Evolutionary conservation across 2,329 filamentous ascomycete species (phyloP).

Genomic region (Coccinonectria pachysandricola): DNA sequence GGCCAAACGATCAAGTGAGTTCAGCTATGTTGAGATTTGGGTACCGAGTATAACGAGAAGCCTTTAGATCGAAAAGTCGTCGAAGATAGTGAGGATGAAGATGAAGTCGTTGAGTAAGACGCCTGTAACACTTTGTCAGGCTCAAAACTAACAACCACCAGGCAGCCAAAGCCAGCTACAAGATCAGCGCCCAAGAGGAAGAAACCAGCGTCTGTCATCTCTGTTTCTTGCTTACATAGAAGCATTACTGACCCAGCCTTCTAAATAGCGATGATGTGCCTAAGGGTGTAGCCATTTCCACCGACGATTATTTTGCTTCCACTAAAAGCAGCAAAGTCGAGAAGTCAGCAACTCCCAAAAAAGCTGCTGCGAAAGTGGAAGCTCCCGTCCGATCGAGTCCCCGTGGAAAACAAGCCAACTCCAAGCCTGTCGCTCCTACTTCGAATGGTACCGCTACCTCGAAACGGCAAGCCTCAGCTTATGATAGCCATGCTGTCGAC

Average conservation of each 20-base stretch:
- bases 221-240: background rate
- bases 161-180: conserved; percentile 41
- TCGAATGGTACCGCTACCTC: conserved; percentile 22
- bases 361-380: conserved; percentile 30
- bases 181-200: conserved; percentile 41
- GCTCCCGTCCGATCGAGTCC: conserved; percentile 43
- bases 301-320: conserved; percentile 48
- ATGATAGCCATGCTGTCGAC: conserved; percentile 30
- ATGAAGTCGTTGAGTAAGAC: conserved; percentile 40
- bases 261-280: conserved; percentile 28
- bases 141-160: conserved; percentile 11
- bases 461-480: conserved; percentile 33
- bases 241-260: conserved; percentile 5
- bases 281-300: conserved; percentile 41
- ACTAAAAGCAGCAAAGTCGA: conserved; percentile 29
- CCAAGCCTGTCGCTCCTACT: conserved; percentile 19
- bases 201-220: conserved; percentile 39
- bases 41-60: conserved; percentile 25
- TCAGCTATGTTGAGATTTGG: background rate
- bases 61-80: conserved; percentile 53
- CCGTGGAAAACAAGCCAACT: conserved; percentile 30
- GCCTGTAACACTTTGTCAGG: conserved; percentile 1
- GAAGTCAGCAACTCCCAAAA: conserved; percentile 30
- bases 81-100: conserved; percentile 74
- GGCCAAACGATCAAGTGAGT: conserved; percentile 36